A percentile compares a stretch with the other conserved stretches of the same genome.
These are phyloP conservation scores for Paramecium biaurelia DNA, from an alignment of 73 alveolate species.

Conservation along the genomic window DNA sequence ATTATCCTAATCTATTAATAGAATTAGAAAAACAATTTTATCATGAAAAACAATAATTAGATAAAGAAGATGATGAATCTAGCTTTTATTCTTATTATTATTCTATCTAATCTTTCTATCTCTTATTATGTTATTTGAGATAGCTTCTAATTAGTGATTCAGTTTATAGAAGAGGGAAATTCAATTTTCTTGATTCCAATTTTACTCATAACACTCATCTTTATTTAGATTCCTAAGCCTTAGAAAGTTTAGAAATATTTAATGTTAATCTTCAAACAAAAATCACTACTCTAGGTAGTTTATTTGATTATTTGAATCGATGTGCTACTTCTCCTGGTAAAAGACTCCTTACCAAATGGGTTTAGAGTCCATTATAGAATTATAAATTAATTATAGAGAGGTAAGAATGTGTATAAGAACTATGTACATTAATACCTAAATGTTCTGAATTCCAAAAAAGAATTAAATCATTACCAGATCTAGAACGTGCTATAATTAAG, in stretches of 20 bases:
- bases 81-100: not conserved
- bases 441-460: conserved; percentile 68
- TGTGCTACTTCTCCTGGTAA: conserved; percentile 60
- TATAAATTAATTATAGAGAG: conserved; percentile 68
- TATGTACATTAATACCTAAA: conserved; percentile 58
- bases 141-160: not conserved
- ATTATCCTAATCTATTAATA: not conserved
- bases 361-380: not conserved
- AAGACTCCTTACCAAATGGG: not conserved
- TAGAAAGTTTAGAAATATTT: conserved; percentile 78
- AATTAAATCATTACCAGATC: conserved; percentile 65
- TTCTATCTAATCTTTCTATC: not conserved
- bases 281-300: conserved; percentile 26
- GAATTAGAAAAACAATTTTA: conserved; percentile 9
- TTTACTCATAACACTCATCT: not conserved
- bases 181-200: conserved; percentile 27
- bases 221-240: conserved; percentile 74
- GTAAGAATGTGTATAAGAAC: conserved; percentile 81
- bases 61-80: not conserved
- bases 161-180: conserved; percentile 54
- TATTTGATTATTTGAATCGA: not conserved
- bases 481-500: conserved; percentile 64
- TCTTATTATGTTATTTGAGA: conserved; percentile 34
- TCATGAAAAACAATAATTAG: not conserved
- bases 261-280: conserved; percentile 71